phyloP scores from a whole-genome alignment of 257 asterid species.

The Penstemon eatonii region DNA sequence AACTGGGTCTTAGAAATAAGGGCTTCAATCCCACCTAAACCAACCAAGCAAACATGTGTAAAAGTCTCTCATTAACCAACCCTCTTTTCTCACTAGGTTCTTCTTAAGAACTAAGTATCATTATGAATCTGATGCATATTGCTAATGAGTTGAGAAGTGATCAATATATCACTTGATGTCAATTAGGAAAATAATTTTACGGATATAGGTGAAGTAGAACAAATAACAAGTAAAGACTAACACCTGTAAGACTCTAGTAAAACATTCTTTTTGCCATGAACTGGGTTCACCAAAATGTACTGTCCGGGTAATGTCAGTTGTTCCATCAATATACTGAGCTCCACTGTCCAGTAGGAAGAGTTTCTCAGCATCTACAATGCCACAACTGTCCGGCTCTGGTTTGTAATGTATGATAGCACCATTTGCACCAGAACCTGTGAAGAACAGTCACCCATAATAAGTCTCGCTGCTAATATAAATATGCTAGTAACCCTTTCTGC shows the following conservation, averaged over 20 bases:
- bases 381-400: slow-evolving; percentile 75
- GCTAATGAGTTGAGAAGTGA: not conserved
- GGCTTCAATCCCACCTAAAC: too few species aligned
- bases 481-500: slow-evolving; percentile 10
- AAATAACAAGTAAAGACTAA: slow-evolving; percentile 22
- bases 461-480: slow-evolving; percentile 16
- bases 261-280: slow-evolving; percentile 84
- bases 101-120: not conserved
- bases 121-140: not conserved
- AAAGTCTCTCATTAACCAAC: not conserved
- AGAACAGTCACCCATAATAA: slow-evolving; percentile 26
- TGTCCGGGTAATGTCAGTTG: slow-evolving; percentile 92
- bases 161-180: not conserved
- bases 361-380: slow-evolving; percentile 68
- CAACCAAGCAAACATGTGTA: too few species aligned
- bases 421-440: slow-evolving; percentile 91
- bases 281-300: slow-evolving; percentile 93
- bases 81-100: slow-evolving; percentile 5
- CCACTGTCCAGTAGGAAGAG: slow-evolving; percentile 95
- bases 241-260: slow-evolving; percentile 95
- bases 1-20: too few species aligned
- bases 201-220: slow-evolving; percentile 3
- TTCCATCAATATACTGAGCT: slow-evolving; percentile 94
- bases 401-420: slow-evolving; percentile 96
- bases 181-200: not conserved